Evolutionary conservation across 495 filamentous ascomycete genomes (phyloP).

Genomic region (Lineolata rhizophorae): DNA sequence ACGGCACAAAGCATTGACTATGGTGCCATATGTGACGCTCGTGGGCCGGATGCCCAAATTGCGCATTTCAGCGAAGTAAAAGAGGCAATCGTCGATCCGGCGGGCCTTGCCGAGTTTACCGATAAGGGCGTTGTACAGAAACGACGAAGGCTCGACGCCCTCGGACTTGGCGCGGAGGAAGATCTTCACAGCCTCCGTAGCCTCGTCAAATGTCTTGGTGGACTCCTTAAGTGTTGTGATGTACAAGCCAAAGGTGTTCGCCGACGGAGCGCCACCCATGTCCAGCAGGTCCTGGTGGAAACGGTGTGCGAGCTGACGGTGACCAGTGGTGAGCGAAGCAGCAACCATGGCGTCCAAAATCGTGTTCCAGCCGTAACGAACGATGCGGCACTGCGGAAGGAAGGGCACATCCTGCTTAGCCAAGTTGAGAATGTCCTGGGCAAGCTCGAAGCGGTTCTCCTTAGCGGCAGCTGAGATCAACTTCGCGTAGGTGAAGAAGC

Average conservation of each 20-base stretch:
- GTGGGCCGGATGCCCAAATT: conserved; percentile 80
- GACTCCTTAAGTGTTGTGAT: conserved; percentile 95
- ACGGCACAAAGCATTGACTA: conserved; percentile 92
- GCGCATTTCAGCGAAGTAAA: conserved; percentile 96
- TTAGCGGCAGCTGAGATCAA: conserved; percentile 79
- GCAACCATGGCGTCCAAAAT: conserved; percentile 94
- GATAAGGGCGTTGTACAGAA: conserved; percentile 95
- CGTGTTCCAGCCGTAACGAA: conserved; percentile 82
- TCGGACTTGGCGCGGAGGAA: conserved; percentile 87
- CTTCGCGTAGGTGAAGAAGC: conserved; percentile 91
- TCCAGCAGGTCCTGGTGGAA: conserved; percentile 79
- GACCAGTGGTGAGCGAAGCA: conserved; percentile 67
- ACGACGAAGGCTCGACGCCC: conserved; percentile 84
- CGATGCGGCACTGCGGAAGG: conserved; percentile 55
- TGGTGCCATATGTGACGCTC: conserved; percentile 91
- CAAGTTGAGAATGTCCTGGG: conserved; percentile 70
- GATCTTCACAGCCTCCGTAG: conserved; percentile 87
- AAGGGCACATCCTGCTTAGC: conserved; percentile 72
- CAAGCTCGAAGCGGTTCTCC: conserved; percentile 52
- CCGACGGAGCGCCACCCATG: conserved; percentile 75
- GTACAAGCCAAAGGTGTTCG: conserved; percentile 94
- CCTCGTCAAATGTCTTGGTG: conserved; percentile 92
- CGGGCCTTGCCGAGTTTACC: conserved; percentile 95
- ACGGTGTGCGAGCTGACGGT: conserved; percentile 52
- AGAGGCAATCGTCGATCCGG: conserved; percentile 91